Base-by-base conservation (phyloP, 2,329 filamentous ascomycete genomes). In the Cytospora schulzeri region DNA sequence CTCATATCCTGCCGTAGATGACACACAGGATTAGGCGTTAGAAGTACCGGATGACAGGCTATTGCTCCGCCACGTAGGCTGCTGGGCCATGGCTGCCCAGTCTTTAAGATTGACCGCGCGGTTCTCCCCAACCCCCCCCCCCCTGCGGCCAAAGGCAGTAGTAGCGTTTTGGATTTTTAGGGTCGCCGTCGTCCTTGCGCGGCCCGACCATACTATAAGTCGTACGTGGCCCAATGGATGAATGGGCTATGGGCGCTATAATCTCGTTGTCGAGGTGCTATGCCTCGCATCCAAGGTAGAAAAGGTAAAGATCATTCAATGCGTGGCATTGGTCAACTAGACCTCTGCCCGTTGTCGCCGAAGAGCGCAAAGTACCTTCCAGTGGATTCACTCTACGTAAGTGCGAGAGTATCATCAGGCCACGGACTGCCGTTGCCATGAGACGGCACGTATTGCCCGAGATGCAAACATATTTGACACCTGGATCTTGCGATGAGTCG, bases 321-420 rank as follows among this genome's bases (percentile, higher is more conserved):
- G 41, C 5, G 11, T 45, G 41, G 17, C 22, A 22, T 19, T n/a
- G 7, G 19, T 2, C 7, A 22, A 15, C 33, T 35, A 12, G 14
- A 45, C 3, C n/a, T 22, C 6, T 45, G n/a, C 19, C 41, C 11
- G 9, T 8, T 19, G 9, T n/a, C 19, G 41, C 19, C 22, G 41
- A 62, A 50, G 15, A 62, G 35, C 24, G 31, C 48, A 26, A n/a
- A 22, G 52, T 45, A 35, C 38, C 45, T 35, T 15, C 56, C 35
- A 12, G 59, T 55, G 35, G 15, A 6, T 31, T 35, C 26, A 56
- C 0, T 33, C 35, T 8, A 35, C 33, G n/a, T 12, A 14, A 11
- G 33, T 35, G 15, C 4, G 33, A 35, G 1, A 35, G 12, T 15
- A 2, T 35, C 12, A 14, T 15, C 33, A 35, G 31, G 33, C 6